Evolutionary conservation across 176 grass and related monocot species (phyloP).

Genomic region (Rhynchospora breviuscula): DNA sequence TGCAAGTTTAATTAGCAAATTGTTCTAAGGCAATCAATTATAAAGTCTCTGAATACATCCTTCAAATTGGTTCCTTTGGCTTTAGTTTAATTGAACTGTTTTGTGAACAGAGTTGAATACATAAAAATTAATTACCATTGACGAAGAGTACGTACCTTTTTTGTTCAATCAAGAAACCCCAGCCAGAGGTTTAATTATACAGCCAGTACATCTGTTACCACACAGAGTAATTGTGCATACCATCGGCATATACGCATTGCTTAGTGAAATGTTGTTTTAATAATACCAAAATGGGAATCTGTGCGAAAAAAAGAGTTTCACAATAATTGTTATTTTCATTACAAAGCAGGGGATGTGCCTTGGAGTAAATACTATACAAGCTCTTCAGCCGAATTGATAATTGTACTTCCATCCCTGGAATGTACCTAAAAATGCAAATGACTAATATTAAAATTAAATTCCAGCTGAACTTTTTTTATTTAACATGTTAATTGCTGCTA

Average conservation of each 20-base stretch:
- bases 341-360: slow-evolving; percentile 34
- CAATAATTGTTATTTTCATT: neutral
- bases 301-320: neutral
- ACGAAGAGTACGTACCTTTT: too few relatives aligned
- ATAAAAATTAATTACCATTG: too few relatives aligned
- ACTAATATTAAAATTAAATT: slow-evolving; percentile 21
- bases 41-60: neutral
- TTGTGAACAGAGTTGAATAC: too few relatives aligned
- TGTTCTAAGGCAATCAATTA: neutral
- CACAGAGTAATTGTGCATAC: too few relatives aligned
- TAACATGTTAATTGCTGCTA: neutral
- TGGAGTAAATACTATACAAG: slow-evolving; percentile 90
- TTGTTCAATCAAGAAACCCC: too few relatives aligned
- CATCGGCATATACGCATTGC: too few relatives aligned
- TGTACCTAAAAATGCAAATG: slow-evolving; percentile 61
- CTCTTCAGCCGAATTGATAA: slow-evolving; percentile 90
- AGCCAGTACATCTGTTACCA: too few relatives aligned
- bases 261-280: neutral
- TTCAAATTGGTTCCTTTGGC: neutral
- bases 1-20: neutral
- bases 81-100: too few relatives aligned
- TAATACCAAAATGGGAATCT: neutral
- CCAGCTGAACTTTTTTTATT: neutral
- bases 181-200: too few relatives aligned
- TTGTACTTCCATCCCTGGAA: slow-evolving; percentile 98